phyloP scores from a whole-genome alignment of 78 protist species.

The Salpingoeca rosetta region DNA sequence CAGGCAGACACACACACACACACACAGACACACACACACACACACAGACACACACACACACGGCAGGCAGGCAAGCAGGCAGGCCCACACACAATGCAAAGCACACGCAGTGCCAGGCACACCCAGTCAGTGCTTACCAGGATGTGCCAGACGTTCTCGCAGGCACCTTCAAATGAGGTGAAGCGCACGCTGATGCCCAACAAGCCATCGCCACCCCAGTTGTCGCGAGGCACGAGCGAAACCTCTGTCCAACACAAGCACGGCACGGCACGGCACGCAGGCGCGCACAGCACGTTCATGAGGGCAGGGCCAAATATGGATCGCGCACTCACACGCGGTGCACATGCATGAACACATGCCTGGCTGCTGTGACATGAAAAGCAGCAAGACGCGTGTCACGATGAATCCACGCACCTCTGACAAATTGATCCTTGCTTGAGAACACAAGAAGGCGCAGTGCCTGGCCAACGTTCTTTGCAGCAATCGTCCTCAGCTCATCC shows the following conservation, averaged over 20 bases:
- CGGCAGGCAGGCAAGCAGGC: background rate
- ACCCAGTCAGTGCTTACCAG: too few species aligned
- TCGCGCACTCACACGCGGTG: background rate
- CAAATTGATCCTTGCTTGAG: background rate
- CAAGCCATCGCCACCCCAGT: constrained; percentile 78
- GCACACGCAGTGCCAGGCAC: too few species aligned
- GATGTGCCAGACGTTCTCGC: constrained; percentile 70
- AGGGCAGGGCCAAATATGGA: background rate
- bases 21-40: background rate
- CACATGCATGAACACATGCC: too few species aligned
- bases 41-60: too few species aligned
- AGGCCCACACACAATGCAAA: too few species aligned
- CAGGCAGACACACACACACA: background rate
- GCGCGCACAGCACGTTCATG: background rate
- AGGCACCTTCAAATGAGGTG: constrained; percentile 38
- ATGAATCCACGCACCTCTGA: background rate
- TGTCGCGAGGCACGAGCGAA: constrained; percentile 27
- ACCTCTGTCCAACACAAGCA: background rate
- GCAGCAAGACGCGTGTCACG: background rate
- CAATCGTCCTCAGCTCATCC: background rate
- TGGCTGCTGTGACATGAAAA: background rate
- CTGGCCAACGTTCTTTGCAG: background rate
- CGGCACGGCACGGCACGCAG: background rate
- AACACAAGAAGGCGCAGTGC: background rate
- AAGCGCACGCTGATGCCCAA: constrained; percentile 65